Conservation (phyloP, 306 rosid genomes). For the Rosa rugosa region DNA sequence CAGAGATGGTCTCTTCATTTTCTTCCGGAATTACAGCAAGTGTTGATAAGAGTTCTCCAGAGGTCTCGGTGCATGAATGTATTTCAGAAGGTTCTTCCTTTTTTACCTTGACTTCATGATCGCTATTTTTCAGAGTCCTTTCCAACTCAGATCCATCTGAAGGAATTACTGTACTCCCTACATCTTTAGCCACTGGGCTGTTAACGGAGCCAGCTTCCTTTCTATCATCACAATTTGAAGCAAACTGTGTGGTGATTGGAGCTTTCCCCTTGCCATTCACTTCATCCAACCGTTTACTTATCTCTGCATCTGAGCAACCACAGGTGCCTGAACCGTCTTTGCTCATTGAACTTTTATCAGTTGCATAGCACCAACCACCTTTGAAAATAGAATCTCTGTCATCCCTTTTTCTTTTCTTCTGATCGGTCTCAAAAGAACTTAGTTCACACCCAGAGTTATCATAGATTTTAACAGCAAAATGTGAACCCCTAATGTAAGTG, state of each 20-base stretch:
- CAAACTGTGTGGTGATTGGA: constrained; percentile 14
- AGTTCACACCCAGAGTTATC: constrained; percentile 48
- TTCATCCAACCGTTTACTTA: background rate
- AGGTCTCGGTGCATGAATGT: constrained; percentile 14
- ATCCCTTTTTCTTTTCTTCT: constrained; percentile 34
- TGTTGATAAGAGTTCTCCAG: constrained; percentile 12
- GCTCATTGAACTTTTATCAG: constrained; percentile 14
- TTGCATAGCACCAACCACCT: background rate
- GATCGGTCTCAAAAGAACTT: constrained; percentile 26
- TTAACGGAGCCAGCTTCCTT: constrained; percentile 14
- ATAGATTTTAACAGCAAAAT: constrained; percentile 53
- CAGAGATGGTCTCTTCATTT: constrained; percentile 13
- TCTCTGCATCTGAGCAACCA: constrained; percentile 17
- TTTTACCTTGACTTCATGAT: constrained; percentile 19
- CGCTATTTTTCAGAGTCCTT: constrained; percentile 19
- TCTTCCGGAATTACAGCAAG: constrained; percentile 14
- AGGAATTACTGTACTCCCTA: constrained; percentile 18
- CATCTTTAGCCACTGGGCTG: background rate
- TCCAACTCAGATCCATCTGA: constrained; percentile 29
- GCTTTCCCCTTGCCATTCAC: constrained; percentile 6
- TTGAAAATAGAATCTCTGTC: background rate
- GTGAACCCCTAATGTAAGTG: constrained; percentile 32
- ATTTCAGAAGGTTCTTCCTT: background rate
- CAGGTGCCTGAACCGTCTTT: constrained; percentile 20
- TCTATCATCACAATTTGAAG: constrained; percentile 15